Evolutionary conservation across 2,329 filamentous ascomycete genomes (phyloP).

Genomic region (Monosporascus sp.): DNA sequence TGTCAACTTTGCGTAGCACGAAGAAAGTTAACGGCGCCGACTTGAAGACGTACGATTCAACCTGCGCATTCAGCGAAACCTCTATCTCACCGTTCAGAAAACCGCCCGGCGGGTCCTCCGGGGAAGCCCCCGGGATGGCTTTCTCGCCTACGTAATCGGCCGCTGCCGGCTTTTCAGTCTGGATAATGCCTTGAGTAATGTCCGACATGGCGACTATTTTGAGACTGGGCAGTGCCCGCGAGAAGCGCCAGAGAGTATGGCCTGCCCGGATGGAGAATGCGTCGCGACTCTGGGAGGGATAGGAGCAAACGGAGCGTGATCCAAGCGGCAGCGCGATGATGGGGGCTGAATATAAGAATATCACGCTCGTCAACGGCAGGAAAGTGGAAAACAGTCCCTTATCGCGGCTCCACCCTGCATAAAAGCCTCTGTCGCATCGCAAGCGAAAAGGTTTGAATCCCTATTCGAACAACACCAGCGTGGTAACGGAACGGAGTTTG

Average conservation of each 20-base stretch:
- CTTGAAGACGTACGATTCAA: slow-evolving; percentile 22
- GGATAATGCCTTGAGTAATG: neutral
- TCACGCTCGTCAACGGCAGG: neutral
- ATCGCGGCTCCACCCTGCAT: neutral
- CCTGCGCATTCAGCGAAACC: neutral
- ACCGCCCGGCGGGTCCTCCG: neutral
- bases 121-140: neutral
- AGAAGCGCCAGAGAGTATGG: neutral
- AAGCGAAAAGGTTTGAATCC: neutral
- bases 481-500: too few relatives aligned
- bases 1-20: neutral
- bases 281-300: neutral
- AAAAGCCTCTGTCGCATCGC: neutral
- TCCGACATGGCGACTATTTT: neutral
- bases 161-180: neutral
- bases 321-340: neutral
- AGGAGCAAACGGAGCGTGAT: neutral
- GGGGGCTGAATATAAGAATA: neutral
- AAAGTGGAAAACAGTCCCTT: neutral
- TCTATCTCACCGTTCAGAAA: neutral
- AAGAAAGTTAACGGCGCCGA: slow-evolving; percentile 20
- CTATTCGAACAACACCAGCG: too few relatives aligned
- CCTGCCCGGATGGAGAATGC: neutral
- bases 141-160: neutral
- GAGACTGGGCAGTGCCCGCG: neutral